Percentiles rank a stretch among this genome's conserved stretches.
These are phyloP conservation scores for Rosa chinensis DNA, from an alignment of 306 rosid genomes.

Conservation along the genomic window DNA sequence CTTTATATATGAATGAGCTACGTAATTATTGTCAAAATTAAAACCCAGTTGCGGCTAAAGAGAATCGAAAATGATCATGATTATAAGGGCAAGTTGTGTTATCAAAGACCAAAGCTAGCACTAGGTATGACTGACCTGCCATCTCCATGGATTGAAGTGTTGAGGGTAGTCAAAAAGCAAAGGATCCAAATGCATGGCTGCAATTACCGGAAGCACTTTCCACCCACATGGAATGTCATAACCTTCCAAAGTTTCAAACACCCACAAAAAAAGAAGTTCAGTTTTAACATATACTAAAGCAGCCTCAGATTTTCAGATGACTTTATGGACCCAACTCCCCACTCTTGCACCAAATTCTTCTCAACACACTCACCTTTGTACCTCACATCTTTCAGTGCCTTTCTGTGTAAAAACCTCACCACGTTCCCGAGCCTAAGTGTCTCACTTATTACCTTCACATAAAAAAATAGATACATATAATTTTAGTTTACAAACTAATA, in stretches of 20 bases:
- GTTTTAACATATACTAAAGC: background rate
- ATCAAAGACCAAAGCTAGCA: conserved; percentile 4
- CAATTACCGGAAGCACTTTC: conserved; percentile 99
- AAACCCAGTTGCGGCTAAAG: background rate
- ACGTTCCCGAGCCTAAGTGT: conserved; percentile 93
- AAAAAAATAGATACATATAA: background rate
- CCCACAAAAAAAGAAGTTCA: background rate
- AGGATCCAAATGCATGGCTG: conserved; percentile 97
- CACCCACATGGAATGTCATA: conserved; percentile 99
- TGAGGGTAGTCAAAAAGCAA: conserved; percentile 91
- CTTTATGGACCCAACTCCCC: conserved; percentile 21
- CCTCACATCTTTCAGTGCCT: conserved; percentile 77
- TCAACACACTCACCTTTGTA: conserved; percentile 61
- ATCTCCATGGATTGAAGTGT: conserved; percentile 97
- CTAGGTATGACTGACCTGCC: conserved; percentile 71
- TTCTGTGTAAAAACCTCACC: conserved; percentile 95
- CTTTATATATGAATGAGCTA: too few relatives aligned
- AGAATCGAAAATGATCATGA: conserved; percentile 12
- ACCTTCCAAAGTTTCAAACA: conserved; percentile 50
- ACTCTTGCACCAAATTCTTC: conserved; percentile 1
- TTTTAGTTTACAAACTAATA: background rate
- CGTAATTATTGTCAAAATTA: background rate
- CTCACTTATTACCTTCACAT: conserved; percentile 82
- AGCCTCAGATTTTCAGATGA: conserved; percentile 9
- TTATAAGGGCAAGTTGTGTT: conserved; percentile 42